Conservation (phyloP, 805 yeast species). For the Komagataella ulmi region DNA sequence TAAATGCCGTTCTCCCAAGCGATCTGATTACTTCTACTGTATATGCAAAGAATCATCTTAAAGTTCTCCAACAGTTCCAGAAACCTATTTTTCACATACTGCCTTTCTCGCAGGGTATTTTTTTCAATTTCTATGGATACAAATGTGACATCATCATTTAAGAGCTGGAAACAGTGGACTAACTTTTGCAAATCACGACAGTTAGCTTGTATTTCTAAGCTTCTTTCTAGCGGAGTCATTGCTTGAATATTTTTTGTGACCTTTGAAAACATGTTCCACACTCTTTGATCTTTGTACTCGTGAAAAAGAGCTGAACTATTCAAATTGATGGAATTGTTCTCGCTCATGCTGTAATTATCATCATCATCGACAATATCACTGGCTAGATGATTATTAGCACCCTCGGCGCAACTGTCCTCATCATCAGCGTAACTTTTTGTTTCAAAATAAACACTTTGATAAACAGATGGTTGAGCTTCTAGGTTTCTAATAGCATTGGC, state of each 20-base stretch:
- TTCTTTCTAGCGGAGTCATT: conserved; percentile 11
- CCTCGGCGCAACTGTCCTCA: background rate
- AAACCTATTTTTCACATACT: conserved; percentile 25
- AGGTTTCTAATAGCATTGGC: conserved; percentile 14
- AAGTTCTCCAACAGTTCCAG: conserved; percentile 22
- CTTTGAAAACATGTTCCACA: conserved; percentile 3
- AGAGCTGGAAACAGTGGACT: conserved; percentile 30
- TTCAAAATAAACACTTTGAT: background rate
- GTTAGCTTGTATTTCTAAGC: conserved; percentile 9
- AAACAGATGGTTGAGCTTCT: conserved; percentile 4
- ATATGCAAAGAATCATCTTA: conserved; percentile 11
- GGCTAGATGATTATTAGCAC: background rate
- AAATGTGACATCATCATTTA: conserved; percentile 27
- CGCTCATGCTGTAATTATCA: conserved; percentile 2
- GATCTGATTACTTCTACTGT: background rate
- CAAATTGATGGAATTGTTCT: conserved; percentile 2
- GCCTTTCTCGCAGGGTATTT: conserved; percentile 22
- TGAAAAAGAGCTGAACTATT: background rate
- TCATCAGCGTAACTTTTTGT: background rate
- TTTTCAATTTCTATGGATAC: conserved; percentile 28
- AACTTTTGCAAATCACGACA: conserved; percentile 26
- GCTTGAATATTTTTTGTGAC: conserved; percentile 6
- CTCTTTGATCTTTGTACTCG: background rate
- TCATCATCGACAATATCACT: background rate
- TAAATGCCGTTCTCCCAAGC: conserved; percentile 1